Evolutionary conservation across 2,329 filamentous ascomycete species (phyloP).

Genomic region (Penicillium hordei): DNA sequence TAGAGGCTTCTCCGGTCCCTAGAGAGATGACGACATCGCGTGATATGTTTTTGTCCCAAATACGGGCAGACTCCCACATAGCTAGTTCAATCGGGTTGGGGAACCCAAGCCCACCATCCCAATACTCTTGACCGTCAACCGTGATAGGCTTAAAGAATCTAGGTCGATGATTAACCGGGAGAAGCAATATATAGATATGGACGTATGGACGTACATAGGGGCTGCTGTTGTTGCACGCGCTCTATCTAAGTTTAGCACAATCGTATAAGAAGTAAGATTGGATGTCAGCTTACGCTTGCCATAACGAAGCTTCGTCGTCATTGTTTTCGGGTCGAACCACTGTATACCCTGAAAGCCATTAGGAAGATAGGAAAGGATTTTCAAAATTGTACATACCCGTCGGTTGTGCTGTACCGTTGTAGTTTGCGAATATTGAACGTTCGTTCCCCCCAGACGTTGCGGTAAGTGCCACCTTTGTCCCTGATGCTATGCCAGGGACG

Average conservation of each 20-base stretch:
- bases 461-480: conserved; percentile 7
- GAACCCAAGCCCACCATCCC: background rate
- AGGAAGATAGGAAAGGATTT: background rate
- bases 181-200: background rate
- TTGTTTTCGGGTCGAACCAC: conserved; percentile 2
- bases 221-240: conserved; percentile 7
- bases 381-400: background rate
- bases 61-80: background rate
- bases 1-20: background rate
- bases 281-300: conserved; percentile 4
- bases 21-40: background rate
- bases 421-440: conserved; percentile 8
- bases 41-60: background rate
- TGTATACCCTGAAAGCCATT: conserved; percentile 2
- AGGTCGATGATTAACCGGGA: background rate
- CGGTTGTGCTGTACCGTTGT: conserved; percentile 4
- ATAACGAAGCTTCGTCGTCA: background rate
- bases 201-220: conserved; percentile 2
- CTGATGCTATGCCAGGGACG: background rate
- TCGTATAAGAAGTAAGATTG: background rate
- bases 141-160: background rate
- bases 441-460: background rate
- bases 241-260: background rate
- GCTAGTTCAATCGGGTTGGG: background rate
- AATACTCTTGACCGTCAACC: background rate